Evolutionary conservation across 2,329 filamentous ascomycete species (phyloP).

Genomic region (Penicillium sclerotiorum): DNA sequence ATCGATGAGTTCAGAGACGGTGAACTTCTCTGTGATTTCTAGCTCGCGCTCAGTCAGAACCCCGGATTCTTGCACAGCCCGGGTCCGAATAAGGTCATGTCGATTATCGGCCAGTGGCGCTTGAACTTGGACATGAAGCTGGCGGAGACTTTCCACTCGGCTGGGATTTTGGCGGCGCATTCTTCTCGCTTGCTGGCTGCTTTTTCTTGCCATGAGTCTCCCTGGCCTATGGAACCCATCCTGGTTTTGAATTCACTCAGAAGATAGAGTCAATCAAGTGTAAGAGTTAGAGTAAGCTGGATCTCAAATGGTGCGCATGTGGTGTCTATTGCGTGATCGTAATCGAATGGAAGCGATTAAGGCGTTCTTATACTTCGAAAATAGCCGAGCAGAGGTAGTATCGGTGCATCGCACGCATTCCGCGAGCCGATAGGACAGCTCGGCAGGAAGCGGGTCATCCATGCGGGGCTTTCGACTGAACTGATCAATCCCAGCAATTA

Average conservation of each 20-base stretch:
- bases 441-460: too few relatives aligned
- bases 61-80: conserved; percentile 33
- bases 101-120: conserved; percentile 16
- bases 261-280: neutral
- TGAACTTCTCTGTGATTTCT: conserved; percentile 50
- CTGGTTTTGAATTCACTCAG: neutral
- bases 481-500: too few relatives aligned
- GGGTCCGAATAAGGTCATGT: conserved; percentile 17
- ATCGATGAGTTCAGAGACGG: conserved; percentile 34
- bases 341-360: too few relatives aligned
- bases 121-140: conserved; percentile 10
- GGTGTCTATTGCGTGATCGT: too few relatives aligned
- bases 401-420: too few relatives aligned
- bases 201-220: conserved; percentile 14
- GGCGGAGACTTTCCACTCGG: conserved; percentile 18
- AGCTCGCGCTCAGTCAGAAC: conserved; percentile 52
- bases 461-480: too few relatives aligned
- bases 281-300: neutral
- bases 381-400: too few relatives aligned
- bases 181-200: conserved; percentile 17
- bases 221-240: neutral
- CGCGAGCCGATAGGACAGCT: too few relatives aligned
- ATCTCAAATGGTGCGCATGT: too few relatives aligned
- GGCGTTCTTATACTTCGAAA: too few relatives aligned
- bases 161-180: conserved; percentile 18